These are phyloP conservation scores for Fusarium oligoseptatum DNA, from an alignment of 2,329 filamentous ascomycete species.

Conservation along the genomic window DNA sequence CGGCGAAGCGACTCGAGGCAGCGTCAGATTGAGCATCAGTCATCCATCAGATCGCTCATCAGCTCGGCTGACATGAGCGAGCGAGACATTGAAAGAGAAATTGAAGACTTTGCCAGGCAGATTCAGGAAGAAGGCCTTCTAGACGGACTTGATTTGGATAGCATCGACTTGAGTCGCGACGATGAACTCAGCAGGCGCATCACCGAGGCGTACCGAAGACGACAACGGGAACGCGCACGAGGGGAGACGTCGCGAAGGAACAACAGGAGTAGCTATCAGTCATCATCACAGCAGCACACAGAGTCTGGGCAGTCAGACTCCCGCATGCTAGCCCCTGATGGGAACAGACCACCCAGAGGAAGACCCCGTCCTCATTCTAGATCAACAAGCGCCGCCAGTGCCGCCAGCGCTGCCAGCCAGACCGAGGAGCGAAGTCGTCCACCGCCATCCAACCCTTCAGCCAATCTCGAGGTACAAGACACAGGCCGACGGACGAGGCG, in stretches of 20 bases:
- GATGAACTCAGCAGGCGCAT: conserved; percentile 93
- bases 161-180: conserved; percentile 85
- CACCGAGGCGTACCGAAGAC: conserved; percentile 85
- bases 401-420: conserved; percentile 58
- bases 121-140: conserved; percentile 89
- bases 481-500: conserved; percentile 54
- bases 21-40: conserved; percentile 86
- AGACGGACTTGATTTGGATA: conserved; percentile 89
- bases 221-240: conserved; percentile 75
- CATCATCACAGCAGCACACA: conserved; percentile 50
- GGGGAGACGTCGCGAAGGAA: conserved; percentile 61
- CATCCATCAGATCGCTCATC: conserved; percentile 86
- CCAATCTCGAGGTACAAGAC: conserved; percentile 51
- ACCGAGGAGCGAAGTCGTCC: conserved; percentile 66
- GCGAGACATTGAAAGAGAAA: conserved; percentile 86
- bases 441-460: conserved; percentile 52
- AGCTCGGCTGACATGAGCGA: conserved; percentile 83
- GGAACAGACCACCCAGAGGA: conserved; percentile 45
- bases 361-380: conserved; percentile 60
- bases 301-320: conserved; percentile 43
- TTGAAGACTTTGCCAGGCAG: conserved; percentile 89
- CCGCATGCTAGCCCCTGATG: conserved; percentile 47
- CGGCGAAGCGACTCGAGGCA: conserved; percentile 62
- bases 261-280: conserved; percentile 52
- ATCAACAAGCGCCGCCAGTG: conserved; percentile 57